Evolutionary conservation across 768 basidiomycete genomes (phyloP).

Genomic region (Leccinum imitatum): DNA sequence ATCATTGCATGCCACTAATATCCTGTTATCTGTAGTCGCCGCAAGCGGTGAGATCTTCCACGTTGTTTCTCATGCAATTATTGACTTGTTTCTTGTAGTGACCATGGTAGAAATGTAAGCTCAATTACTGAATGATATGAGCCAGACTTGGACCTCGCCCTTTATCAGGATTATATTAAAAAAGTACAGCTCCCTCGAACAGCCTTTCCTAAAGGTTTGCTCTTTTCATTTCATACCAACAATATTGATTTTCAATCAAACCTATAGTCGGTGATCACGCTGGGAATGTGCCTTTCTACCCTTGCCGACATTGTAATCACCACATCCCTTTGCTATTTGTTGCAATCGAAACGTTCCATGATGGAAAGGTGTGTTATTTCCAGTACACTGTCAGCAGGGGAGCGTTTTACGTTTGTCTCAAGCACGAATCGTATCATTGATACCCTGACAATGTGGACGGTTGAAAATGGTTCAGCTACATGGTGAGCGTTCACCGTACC

Average conservation of each 20-base stretch:
- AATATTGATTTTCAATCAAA: not conserved
- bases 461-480: slow-evolving; percentile 25
- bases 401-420: not conserved
- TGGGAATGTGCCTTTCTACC: slow-evolving; percentile 45
- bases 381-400: too few species aligned
- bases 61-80: not conserved
- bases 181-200: slow-evolving; percentile 7
- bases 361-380: slow-evolving; percentile 33
- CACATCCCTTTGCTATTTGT: slow-evolving; percentile 38
- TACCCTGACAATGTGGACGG: slow-evolving; percentile 20
- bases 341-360: slow-evolving; percentile 38
- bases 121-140: not conserved
- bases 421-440: slow-evolving; percentile 26
- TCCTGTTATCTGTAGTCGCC: slow-evolving; percentile 9
- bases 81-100: slow-evolving; percentile 13
- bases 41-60: slow-evolving; percentile 18
- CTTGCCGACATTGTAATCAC: slow-evolving; percentile 48
- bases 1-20: not conserved
- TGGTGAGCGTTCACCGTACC: slow-evolving; percentile 8
- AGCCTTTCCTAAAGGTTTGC: slow-evolving; percentile 13
- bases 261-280: slow-evolving; percentile 44
- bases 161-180: slow-evolving; percentile 15
- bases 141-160: not conserved
- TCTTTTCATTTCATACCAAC: not conserved
- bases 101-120: slow-evolving; percentile 23